Base-by-base conservation (phyloP, 768 basidiomycete genomes). In the Collybia sordida region DNA sequence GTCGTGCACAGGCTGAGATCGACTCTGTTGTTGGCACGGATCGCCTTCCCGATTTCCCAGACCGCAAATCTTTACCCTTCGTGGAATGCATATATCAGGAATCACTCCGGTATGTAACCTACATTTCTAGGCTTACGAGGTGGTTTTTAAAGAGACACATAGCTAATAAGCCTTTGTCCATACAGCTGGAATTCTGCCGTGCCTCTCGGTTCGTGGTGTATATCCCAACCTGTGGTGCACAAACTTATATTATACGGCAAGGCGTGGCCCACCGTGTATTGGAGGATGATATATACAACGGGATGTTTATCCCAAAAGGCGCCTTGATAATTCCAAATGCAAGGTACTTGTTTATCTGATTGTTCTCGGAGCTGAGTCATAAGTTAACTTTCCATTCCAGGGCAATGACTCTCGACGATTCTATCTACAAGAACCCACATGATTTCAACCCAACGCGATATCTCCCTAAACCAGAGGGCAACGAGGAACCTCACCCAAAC, bases 381-480 rank as follows among this genome's bases (percentile, higher is more conserved):
- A 18, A 43, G 11, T 15, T 31, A n/a, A n/a, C n/a, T 39, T n/a
- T 22, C 25, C 1, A 22, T 44, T 58, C 7, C 62, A 73, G 69
- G 73, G 68, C 64, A 3, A 62, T 79, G 47, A 61, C 67, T n/a
- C 70, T 70, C 31, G 65, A 77, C 23, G 61, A 64, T 24, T 50
- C 55, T 21, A 57, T 65, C 5, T 80, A 73, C 47, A 56, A 67
- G 7, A 57, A 74, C 27, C 72, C 77, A 4, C 55, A 64, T 4
- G 55, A 59, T 8, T 80, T 77, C 57, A 54, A 54, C 0, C 79
- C 76, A 6, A 70, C 70, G n/a, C 65, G 77, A n/a, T 78, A 69
- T 40, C 53, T 73, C 6, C 49, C 49, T 43, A 53, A 27, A 28
- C 56, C 46, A 28, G 47, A 31, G 6, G 53, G 49, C 18, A 53